These are phyloP conservation scores for Cordyceps sp. DNA, from an alignment of 2,329 filamentous ascomycete genomes.

Conservation along the genomic window DNA sequence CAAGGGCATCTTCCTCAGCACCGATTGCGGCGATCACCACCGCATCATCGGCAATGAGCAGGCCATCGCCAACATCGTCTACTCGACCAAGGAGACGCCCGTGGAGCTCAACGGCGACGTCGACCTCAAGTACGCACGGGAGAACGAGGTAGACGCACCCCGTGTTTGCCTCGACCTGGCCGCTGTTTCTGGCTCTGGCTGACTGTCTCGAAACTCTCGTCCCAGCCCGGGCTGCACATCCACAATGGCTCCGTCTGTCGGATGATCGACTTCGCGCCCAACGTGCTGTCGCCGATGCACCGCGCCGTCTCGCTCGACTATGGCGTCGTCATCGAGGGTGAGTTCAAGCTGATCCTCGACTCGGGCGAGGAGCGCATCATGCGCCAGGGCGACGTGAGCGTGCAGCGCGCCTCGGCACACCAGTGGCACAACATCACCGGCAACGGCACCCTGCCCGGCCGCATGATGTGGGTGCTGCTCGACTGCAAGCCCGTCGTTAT, in stretches of 20 bases:
- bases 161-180: not conserved
- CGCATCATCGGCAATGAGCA: constrained; percentile 7
- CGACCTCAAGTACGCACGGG: constrained; percentile 6
- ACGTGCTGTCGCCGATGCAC: constrained; percentile 13
- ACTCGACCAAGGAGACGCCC: constrained; percentile 10
- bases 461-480: constrained; percentile 25
- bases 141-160: constrained; percentile 2
- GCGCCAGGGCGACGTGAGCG: constrained; percentile 33
- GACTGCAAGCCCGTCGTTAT: constrained; percentile 4
- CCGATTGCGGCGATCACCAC: constrained; percentile 13
- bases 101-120: constrained; percentile 8
- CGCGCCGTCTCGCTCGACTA: constrained; percentile 38
- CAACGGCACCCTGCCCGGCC: constrained; percentile 22
- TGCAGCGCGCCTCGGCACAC: constrained; percentile 40
- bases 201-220: not conserved
- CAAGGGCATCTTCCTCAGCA: constrained; percentile 9
- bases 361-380: constrained; percentile 27
- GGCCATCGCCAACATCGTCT: constrained; percentile 12
- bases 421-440: constrained; percentile 29
- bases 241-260: constrained; percentile 24
- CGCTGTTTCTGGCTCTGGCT: no score
- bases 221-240: constrained; percentile 8
- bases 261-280: constrained; percentile 30
- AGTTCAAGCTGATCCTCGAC: constrained; percentile 34
- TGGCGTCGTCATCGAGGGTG: constrained; percentile 36